Conservation (phyloP, 768 basidiomycete species). For the Tricholoma furcatifolium region DNA sequence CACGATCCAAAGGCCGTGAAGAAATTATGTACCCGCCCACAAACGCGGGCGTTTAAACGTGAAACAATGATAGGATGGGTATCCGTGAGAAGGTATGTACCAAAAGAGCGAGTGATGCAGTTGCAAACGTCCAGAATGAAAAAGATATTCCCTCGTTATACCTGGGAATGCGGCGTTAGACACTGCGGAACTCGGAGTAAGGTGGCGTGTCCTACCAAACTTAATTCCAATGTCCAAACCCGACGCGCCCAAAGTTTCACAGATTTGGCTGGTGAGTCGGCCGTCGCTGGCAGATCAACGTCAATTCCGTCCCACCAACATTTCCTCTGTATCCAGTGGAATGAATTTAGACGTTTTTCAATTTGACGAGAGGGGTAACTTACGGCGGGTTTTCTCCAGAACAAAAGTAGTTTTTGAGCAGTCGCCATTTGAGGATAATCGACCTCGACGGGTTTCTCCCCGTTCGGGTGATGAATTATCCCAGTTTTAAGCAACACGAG, state of each 20-base stretch:
- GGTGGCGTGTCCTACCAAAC: slow-evolving; percentile 57
- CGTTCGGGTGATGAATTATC: slow-evolving; percentile 73
- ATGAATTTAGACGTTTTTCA: slow-evolving; percentile 1
- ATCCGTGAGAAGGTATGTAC: slow-evolving; percentile 26
- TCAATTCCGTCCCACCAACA: slow-evolving; percentile 99
- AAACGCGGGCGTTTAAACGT: slow-evolving; percentile 6
- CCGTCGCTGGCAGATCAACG: slow-evolving; percentile 70
- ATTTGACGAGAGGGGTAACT: slow-evolving; percentile 25
- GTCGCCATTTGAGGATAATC: slow-evolving; percentile 95
- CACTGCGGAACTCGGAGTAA: background rate
- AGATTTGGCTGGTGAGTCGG: slow-evolving; percentile 46
- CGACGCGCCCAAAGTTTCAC: slow-evolving; percentile 96
- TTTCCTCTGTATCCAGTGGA: slow-evolving; percentile 66
- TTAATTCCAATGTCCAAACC: slow-evolving; percentile 98
- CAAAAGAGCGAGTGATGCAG: slow-evolving; percentile 10
- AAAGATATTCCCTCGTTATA: slow-evolving; percentile 15
- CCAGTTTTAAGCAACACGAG: slow-evolving; percentile 97
- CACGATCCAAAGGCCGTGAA: slow-evolving; percentile 5
- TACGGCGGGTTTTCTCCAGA: slow-evolving; percentile 99
- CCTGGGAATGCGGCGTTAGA: slow-evolving; percentile 13
- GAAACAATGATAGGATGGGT: slow-evolving; percentile 17
- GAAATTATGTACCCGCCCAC: slow-evolving; percentile 6
- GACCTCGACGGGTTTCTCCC: slow-evolving; percentile 73
- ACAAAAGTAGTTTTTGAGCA: slow-evolving; percentile 92
- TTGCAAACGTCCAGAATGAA: slow-evolving; percentile 4